Conservation (phyloP, 768 basidiomycete species). For the Trametes villosa region DNA sequence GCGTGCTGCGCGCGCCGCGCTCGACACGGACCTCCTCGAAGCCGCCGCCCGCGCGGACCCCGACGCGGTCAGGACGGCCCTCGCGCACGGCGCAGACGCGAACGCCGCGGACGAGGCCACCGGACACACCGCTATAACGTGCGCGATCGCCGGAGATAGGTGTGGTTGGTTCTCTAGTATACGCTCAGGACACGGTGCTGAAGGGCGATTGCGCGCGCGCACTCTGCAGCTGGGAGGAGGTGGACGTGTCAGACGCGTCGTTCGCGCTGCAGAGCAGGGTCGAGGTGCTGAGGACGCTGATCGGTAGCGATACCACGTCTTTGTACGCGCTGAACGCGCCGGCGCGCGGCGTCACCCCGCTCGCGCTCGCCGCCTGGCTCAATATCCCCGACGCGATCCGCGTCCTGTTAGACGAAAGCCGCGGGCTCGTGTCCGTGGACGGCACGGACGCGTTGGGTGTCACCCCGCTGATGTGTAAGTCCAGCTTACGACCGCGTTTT, state of each 20-base stretch:
- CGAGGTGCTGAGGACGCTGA: slow-evolving; percentile 57
- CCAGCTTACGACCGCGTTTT: not conserved
- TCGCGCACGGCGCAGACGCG: slow-evolving; percentile 66
- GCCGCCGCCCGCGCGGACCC: slow-evolving; percentile 63
- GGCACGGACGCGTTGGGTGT: slow-evolving; percentile 76
- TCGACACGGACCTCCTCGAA: slow-evolving; percentile 26
- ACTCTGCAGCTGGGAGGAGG: slow-evolving; percentile 61
- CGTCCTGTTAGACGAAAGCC: slow-evolving; percentile 64
- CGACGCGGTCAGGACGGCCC: slow-evolving; percentile 53
- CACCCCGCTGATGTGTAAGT: slow-evolving; percentile 85
- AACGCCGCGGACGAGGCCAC: slow-evolving; percentile 60
- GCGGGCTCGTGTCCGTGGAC: slow-evolving; percentile 68
- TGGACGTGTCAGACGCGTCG: slow-evolving; percentile 74
- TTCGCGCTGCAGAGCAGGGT: slow-evolving; percentile 63
- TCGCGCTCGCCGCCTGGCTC: slow-evolving; percentile 81
- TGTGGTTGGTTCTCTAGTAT: slow-evolving; percentile 31
- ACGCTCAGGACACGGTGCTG: slow-evolving; percentile 13
- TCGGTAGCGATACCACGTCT: slow-evolving; percentile 60
- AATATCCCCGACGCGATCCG: slow-evolving; percentile 64
- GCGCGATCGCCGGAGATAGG: slow-evolving; percentile 75
- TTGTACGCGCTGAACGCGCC: slow-evolving; percentile 78
- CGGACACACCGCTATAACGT: slow-evolving; percentile 68
- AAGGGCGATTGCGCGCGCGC: slow-evolving; percentile 15
- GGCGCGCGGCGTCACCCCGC: slow-evolving; percentile 74
- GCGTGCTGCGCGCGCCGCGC: slow-evolving; percentile 21